Evolutionary conservation across 2,329 filamentous ascomycete genomes (phyloP).

Genomic region (Fusarium mexicanum): DNA sequence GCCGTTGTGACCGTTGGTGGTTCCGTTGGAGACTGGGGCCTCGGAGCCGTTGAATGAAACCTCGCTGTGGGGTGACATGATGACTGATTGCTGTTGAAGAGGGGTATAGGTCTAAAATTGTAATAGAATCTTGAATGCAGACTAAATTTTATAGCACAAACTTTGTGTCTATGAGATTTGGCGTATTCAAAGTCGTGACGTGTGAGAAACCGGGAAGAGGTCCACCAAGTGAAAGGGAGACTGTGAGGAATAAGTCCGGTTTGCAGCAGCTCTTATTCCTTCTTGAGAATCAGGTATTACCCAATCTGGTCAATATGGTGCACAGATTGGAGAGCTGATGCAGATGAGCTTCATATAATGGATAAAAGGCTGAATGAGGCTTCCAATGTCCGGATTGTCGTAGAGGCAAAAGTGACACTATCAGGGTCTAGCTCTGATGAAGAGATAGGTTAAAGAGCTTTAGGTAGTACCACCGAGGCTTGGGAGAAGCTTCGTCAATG

Average conservation of each 20-base stretch:
- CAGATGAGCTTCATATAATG: conserved; percentile 1
- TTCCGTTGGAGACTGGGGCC: conserved; percentile 31
- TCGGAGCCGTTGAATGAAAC: conserved; percentile 43
- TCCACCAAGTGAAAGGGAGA: conserved; percentile 14
- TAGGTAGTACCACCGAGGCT: conserved; percentile 8
- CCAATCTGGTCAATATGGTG: conserved; percentile 22
- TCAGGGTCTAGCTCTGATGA: conserved; percentile 3
- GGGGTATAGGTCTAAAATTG: conserved; percentile 15
- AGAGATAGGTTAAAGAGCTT: conserved; percentile 1
- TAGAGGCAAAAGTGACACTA: conserved; percentile 9
- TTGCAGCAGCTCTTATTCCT: conserved; percentile 20
- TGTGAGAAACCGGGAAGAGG: neutral
- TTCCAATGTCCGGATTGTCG: neutral
- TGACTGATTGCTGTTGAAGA: conserved; percentile 21
- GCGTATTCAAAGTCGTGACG: conserved; percentile 15
- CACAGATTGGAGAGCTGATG: neutral
- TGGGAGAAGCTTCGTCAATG: conserved; percentile 24
- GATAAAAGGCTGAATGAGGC: conserved; percentile 1
- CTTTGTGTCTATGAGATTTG: conserved; percentile 10
- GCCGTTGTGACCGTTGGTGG: conserved; percentile 22
- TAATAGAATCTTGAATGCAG: neutral
- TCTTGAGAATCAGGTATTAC: conserved; percentile 7
- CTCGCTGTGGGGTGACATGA: conserved; percentile 52
- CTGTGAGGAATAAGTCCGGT: conserved; percentile 23
- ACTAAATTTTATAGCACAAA: conserved; percentile 5